A percentile compares a stretch with the other conserved stretches of the same genome.
Conservation (phyloP, 768 basidiomycete species). For the Roridomyces roridus region DNA sequence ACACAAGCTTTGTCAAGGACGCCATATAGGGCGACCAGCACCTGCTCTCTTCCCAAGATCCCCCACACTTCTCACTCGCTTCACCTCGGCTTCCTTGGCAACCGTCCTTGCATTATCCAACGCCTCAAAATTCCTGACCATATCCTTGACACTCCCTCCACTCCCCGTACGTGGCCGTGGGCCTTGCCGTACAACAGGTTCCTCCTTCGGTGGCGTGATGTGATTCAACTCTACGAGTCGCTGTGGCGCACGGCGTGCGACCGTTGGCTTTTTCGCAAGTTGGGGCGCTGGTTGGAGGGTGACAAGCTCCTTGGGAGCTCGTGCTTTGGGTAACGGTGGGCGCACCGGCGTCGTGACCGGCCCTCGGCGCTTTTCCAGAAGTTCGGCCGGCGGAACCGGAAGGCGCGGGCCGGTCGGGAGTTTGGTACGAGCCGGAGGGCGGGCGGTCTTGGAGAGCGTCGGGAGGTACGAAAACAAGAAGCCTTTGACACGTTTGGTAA, state of each 20-base stretch:
- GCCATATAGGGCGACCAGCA: slow-evolving; percentile 18
- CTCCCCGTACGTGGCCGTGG: slow-evolving; percentile 62
- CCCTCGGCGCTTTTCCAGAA: slow-evolving; percentile 54
- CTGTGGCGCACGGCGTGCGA: slow-evolving; percentile 48
- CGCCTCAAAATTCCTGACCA: slow-evolving; percentile 68
- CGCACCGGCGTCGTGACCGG: slow-evolving; percentile 67
- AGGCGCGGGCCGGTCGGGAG: slow-evolving; percentile 44
- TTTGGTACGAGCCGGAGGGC: slow-evolving; percentile 28
- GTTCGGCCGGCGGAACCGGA: slow-evolving; percentile 60
- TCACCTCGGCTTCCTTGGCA: slow-evolving; percentile 34
- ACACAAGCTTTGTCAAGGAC: slow-evolving; percentile 9
- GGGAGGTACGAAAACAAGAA: slow-evolving; percentile 70
- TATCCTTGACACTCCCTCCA: slow-evolving; percentile 73
- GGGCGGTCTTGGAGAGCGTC: slow-evolving; percentile 45
- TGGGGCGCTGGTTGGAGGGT: slow-evolving; percentile 61
- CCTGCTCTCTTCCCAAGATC: slow-evolving; percentile 34
- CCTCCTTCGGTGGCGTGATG: slow-evolving; percentile 40
- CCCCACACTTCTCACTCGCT: slow-evolving; percentile 42
- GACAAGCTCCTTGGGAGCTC: slow-evolving; percentile 71
- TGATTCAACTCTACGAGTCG: slow-evolving; percentile 63
- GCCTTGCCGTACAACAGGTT: slow-evolving; percentile 25
- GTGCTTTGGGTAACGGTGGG: slow-evolving; percentile 48
- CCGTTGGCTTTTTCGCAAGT: slow-evolving; percentile 42
- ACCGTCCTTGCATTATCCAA: slow-evolving; percentile 37
- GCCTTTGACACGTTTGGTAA: slow-evolving; percentile 61